Evolutionary conservation across 1,139 yeast species (phyloP).

Genomic region (Blastobotrys serpentis): DNA sequence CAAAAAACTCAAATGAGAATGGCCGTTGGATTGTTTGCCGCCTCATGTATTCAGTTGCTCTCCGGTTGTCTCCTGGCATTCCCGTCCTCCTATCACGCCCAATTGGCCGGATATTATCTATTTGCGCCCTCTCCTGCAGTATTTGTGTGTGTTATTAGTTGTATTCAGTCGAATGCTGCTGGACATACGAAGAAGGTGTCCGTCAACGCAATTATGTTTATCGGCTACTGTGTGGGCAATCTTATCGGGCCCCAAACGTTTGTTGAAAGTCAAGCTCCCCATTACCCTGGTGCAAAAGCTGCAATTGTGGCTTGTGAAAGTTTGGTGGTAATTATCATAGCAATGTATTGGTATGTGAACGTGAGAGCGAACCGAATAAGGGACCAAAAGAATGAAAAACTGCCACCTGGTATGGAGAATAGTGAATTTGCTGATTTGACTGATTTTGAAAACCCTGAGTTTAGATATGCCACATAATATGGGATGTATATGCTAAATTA

Average conservation of each 20-base stretch:
- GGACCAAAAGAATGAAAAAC: constrained; percentile 29
- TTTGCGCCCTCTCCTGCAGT: constrained; percentile 42
- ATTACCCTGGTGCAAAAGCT: constrained; percentile 47
- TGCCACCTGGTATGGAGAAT: constrained; percentile 28
- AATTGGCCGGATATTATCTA: constrained; percentile 43
- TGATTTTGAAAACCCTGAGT: constrained; percentile 58
- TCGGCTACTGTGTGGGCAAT: constrained; percentile 61
- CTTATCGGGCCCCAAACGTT: constrained; percentile 60
- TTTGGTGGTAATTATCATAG: constrained; percentile 30
- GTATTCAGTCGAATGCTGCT: constrained; percentile 54
- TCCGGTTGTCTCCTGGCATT: constrained; percentile 47
- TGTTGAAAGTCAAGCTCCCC: constrained; percentile 50
- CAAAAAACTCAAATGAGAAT: constrained; percentile 38
- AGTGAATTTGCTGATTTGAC: constrained; percentile 59
- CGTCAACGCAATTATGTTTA: constrained; percentile 45
- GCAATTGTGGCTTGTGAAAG: constrained; percentile 40
- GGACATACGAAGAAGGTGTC: constrained; percentile 61
- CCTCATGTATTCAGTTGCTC: constrained; percentile 35
- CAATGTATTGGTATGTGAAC: constrained; percentile 37
- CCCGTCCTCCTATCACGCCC: constrained; percentile 39
- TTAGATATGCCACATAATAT: constrained; percentile 47
- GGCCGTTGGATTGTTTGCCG: constrained; percentile 43
- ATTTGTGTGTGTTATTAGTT: constrained; percentile 49
- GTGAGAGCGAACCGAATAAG: constrained; percentile 38
- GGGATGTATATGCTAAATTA: too few species aligned